Evolutionary conservation across 2,329 filamentous ascomycete genomes (phyloP).

Genomic region (Fusarium falciforme): DNA sequence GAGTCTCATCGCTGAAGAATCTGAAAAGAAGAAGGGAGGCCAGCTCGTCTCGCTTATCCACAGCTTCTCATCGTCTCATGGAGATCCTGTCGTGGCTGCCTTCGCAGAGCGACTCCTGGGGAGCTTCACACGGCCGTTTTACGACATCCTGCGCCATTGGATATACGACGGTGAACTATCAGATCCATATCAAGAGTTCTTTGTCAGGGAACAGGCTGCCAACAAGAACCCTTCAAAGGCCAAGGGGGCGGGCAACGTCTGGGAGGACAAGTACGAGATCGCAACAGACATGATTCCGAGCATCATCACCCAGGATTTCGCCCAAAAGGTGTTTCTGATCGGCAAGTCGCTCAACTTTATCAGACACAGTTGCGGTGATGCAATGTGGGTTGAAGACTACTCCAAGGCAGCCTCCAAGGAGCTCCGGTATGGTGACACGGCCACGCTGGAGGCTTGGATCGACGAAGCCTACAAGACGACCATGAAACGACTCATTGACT

Average conservation of each 20-base stretch:
- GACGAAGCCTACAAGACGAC: constrained; percentile 98
- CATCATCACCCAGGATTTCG: constrained; percentile 93
- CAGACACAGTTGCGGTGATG: constrained; percentile 92
- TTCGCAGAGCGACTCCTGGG: constrained; percentile 91
- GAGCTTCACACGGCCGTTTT: constrained; percentile 93
- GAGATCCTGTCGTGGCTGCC: constrained; percentile 91
- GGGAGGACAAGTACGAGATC: constrained; percentile 97
- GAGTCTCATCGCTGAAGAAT: constrained; percentile 94
- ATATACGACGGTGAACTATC: constrained; percentile 98
- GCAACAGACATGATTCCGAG: constrained; percentile 88
- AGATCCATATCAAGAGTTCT: constrained; percentile 97
- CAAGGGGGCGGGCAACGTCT: constrained; percentile 85
- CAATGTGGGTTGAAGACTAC: constrained; percentile 94
- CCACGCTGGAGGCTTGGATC: constrained; percentile 90
- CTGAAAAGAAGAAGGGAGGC: constrained; percentile 84
- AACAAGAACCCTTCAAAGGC: constrained; percentile 61
- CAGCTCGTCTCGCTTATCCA: constrained; percentile 95
- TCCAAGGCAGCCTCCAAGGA: constrained; percentile 94
- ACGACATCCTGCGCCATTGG: constrained; percentile 95
- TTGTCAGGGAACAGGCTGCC: constrained; percentile 83
- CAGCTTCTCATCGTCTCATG: constrained; percentile 90
- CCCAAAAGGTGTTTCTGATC: constrained; percentile 95
- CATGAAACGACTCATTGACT: constrained; percentile 91
- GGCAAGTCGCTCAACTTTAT: constrained; percentile 99
- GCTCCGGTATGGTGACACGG: constrained; percentile 91